A percentile compares a stretch with the other conserved stretches of the same genome.
phyloP scores from a whole-genome alignment of 1,284 basidiomycete species.

The Microbotryum violaceum region DNA sequence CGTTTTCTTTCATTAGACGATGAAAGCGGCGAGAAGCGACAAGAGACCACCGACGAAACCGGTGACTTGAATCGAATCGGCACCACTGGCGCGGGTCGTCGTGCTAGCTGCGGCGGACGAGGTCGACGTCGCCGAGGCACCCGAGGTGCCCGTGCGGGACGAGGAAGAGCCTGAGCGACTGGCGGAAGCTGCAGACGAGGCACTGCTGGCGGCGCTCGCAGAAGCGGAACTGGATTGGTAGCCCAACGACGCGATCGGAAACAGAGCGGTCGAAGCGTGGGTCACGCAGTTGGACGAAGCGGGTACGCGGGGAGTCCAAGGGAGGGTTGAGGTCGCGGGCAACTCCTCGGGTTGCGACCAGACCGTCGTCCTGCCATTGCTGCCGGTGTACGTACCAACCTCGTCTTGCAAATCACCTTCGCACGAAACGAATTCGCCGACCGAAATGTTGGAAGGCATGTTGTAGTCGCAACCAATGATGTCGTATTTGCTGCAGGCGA shows the following conservation, averaged over 20 bases:
- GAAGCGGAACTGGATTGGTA: constrained; percentile 11
- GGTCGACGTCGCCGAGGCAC: constrained; percentile 1
- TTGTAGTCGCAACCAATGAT: constrained; percentile 63
- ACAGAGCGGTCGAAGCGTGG: constrained; percentile 52
- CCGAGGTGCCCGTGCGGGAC: neutral
- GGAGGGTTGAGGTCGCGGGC: constrained; percentile 52
- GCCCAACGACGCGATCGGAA: constrained; percentile 35
- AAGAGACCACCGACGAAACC: too few species aligned
- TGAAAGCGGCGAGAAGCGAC: too few species aligned
- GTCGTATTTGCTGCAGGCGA: constrained; percentile 42
- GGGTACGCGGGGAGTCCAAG: constrained; percentile 56
- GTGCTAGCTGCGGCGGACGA: neutral
- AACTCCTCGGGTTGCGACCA: constrained; percentile 48
- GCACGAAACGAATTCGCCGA: constrained; percentile 55
- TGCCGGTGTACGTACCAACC: constrained; percentile 49
- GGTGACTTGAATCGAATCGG: too few species aligned
- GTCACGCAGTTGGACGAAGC: constrained; percentile 57
- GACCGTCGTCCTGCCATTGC: constrained; percentile 7
- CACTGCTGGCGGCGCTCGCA: constrained; percentile 2
- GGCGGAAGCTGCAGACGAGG: constrained; percentile 40
- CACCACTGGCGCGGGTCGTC: too few species aligned
- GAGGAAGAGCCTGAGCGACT: neutral
- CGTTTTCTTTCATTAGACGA: too few species aligned
- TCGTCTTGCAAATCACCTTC: constrained; percentile 56
- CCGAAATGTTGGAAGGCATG: constrained; percentile 54